Conservation (phyloP, 2,329 filamentous ascomycete species). For the Torrubiella hemipterigena region DNA sequence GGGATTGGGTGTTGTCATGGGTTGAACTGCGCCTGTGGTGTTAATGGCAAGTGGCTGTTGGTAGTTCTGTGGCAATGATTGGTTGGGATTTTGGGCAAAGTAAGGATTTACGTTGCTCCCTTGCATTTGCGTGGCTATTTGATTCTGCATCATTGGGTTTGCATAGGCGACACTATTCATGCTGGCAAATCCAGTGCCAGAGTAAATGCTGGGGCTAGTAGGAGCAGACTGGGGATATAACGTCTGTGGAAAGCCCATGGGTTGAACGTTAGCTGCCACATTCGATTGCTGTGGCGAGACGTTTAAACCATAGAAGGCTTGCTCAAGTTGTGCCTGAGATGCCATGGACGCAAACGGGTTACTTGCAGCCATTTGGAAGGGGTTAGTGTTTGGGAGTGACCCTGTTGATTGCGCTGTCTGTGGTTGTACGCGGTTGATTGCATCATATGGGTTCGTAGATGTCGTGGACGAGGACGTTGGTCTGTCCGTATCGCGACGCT, state of each 20-base stretch:
- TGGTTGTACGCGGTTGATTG: constrained; percentile 38
- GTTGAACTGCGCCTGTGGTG: background rate
- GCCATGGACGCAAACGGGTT: constrained; percentile 57
- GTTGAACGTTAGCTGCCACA: constrained; percentile 58
- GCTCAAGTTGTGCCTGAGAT: constrained; percentile 37
- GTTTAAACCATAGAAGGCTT: constrained; percentile 66
- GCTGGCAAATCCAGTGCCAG: constrained; percentile 26
- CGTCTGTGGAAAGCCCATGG: constrained; percentile 24
- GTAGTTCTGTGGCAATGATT: constrained; percentile 4
- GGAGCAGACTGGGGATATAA: constrained; percentile 32
- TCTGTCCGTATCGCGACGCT: constrained; percentile 16
- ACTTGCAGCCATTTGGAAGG: constrained; percentile 40
- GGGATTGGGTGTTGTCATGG: constrained; percentile 24
- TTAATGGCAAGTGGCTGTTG: constrained; percentile 17
- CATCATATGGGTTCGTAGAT: constrained; percentile 60
- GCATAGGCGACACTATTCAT: constrained; percentile 18
- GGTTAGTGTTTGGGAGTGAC: constrained; percentile 44
- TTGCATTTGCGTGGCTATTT: constrained; percentile 21
- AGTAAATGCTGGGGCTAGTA: constrained; percentile 26
- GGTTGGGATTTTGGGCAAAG: constrained; percentile 23
- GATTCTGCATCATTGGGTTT: constrained; percentile 12
- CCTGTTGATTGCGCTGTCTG: constrained; percentile 56
- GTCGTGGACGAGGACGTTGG: constrained; percentile 28
- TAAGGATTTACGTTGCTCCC: constrained; percentile 41
- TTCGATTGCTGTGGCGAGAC: constrained; percentile 49